phyloP scores from a whole-genome alignment of 2,329 filamentous ascomycete genomes.

The Aspergillus sp. region DNA sequence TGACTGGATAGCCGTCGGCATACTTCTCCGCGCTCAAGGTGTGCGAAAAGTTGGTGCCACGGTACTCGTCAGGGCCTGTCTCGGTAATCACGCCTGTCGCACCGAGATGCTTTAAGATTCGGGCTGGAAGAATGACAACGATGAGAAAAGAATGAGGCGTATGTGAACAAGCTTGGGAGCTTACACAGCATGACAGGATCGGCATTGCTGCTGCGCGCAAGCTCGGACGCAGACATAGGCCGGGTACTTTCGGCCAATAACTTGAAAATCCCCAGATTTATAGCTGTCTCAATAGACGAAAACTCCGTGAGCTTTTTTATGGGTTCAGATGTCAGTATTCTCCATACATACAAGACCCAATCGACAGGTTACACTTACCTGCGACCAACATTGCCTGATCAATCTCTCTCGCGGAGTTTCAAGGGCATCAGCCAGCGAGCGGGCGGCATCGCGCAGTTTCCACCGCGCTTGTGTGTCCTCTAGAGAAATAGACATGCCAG shows the following conservation, averaged over 20 bases:
- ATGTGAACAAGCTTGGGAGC: not conserved
- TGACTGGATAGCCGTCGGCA: conserved; percentile 15
- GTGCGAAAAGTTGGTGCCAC: conserved; percentile 11
- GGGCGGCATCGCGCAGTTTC: conserved; percentile 17
- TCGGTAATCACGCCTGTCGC: conserved; percentile 17
- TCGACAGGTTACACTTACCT: conserved; percentile 4
- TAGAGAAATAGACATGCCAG: conserved; percentile 2
- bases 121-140: conserved; percentile 3
- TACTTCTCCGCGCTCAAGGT: conserved; percentile 10
- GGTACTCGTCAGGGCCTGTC: conserved; percentile 15
- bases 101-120: conserved; percentile 18
- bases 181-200: conserved; percentile 14
- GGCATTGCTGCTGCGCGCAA: conserved; percentile 12
- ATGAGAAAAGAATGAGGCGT: not conserved
- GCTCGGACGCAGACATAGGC: conserved; percentile 14
- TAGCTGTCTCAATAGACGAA: conserved; percentile 16
- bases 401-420: conserved; percentile 18
- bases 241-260: conserved; percentile 7
- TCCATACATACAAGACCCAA: not conserved
- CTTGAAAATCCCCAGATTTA: conserved; percentile 16
- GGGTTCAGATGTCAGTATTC: not conserved
- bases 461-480: conserved; percentile 11
- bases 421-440: conserved; percentile 14
- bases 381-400: conserved; percentile 16
- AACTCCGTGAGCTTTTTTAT: conserved; percentile 10